phyloP scores from a whole-genome alignment of 345 rosid species.

The Aethionema arabicum region DNA sequence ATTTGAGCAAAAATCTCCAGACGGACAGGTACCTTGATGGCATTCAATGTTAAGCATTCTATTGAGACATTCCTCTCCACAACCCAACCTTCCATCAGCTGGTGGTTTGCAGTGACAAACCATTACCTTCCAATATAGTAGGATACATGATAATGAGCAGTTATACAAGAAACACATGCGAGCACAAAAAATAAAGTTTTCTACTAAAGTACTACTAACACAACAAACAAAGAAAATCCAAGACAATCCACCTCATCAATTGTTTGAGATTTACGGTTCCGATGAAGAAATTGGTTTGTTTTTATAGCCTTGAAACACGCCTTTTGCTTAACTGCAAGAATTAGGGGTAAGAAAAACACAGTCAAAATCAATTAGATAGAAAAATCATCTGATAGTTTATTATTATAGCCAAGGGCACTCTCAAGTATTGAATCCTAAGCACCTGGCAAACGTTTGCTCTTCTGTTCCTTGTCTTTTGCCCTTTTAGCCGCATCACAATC shows the following conservation, averaged over 20 bases:
- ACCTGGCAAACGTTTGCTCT: slow-evolving; percentile 55
- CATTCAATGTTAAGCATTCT: slow-evolving; percentile 98
- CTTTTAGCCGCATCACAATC: slow-evolving; percentile 48
- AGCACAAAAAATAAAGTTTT: slow-evolving; percentile 7
- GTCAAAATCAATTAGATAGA: slow-evolving; percentile 20
- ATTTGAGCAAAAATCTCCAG: slow-evolving; percentile 89
- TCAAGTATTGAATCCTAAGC: slow-evolving; percentile 20
- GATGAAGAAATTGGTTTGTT: slow-evolving; percentile 81
- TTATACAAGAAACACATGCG: slow-evolving; percentile 11
- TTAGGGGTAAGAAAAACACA: slow-evolving; percentile 10
- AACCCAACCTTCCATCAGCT: slow-evolving; percentile 61
- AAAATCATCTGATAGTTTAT: slow-evolving; percentile 8
- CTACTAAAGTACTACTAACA: background rate
- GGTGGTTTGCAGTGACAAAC: slow-evolving; percentile 87
- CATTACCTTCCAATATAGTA: slow-evolving; percentile 62
- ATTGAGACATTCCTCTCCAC: slow-evolving; percentile 95
- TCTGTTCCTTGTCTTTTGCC: slow-evolving; percentile 54
- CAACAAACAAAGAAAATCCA: slow-evolving; percentile 15
- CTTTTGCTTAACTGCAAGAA: slow-evolving; percentile 53
- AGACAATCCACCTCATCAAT: slow-evolving; percentile 78
- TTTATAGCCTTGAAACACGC: slow-evolving; percentile 63
- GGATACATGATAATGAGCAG: slow-evolving; percentile 18
- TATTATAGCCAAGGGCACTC: slow-evolving; percentile 11
- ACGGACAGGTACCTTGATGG: slow-evolving; percentile 88
- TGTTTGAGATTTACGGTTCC: slow-evolving; percentile 79